Evolutionary conservation across 805 yeast species (phyloP), one percentile per base, ranked within the genome.

Genomic region (Pichia phayaonensis): DNA sequence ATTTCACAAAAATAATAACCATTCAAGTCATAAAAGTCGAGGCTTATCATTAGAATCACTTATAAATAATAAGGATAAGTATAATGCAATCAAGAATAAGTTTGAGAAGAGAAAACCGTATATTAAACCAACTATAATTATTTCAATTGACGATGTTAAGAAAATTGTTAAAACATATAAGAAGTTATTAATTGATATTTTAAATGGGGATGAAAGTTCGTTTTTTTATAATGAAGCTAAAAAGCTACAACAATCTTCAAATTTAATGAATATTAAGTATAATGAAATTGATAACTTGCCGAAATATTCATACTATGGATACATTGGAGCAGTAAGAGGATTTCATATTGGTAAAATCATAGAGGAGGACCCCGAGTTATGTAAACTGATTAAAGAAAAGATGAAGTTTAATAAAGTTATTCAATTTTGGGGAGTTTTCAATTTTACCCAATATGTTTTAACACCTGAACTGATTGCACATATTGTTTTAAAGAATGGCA

Each of bases 401-500:
- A 50, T 47, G 4, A 62, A 56, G 47, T 65, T 55, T 2, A 77
- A 77, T 55, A 65, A 68, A 21, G 77, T 81, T 1, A 62, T 84
- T 8, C 65, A 68, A 43, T 84, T 81, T 69, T 84, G 89, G 87
- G 78, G 85, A 2, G 57, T 70, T 1, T 71, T 72, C 22, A 76
- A 77, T 48, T 85, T 83, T 59, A 65, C 75, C 3, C 71, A 76
- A 18, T 80, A 78, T 57, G 81, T 84, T 1, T 62, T 85, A 23
- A 81, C 86, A 8, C 82, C 84, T 26, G 90, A 84, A 56, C 61
- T 84, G 7, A 71, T 81, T 4, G 65, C 79, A 8, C 65, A 80
- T 29, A 57, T 82, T 21, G 74, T 78, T 8, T 70, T 72, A 60
- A 72, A 74, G 4, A 84, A 81, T 56, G 71, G 63, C 49, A 57